Evolutionary conservation across 169 alveolate species (phyloP), one percentile per base, ranked within the genome.

Genomic region (Cryptosporidium canis): DNA sequence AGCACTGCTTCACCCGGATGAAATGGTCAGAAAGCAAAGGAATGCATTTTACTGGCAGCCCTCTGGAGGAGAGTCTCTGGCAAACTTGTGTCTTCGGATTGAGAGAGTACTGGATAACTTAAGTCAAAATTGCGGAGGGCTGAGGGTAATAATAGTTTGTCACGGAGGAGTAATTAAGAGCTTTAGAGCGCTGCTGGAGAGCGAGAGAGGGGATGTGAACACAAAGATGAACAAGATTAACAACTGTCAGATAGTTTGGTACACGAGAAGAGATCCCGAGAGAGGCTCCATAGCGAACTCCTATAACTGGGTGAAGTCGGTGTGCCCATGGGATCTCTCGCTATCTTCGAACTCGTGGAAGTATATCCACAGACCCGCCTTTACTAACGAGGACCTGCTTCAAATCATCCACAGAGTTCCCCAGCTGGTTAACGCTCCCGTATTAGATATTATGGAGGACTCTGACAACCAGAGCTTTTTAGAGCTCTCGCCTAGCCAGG

Each of bases 111-210:
- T 90, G 24, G 93, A 85, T 11, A 83, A 71, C 31, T 55, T 85
- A 39, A 65, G 92, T 70, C 91, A 83, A 18, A 83, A 83, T 56
- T 56, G 91, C 41, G 85, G 84, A 53, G 94, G 94, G 37, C 66
- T 91, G 29, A 56, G 93, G 48, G 94, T 91, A 21, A 91, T 91
- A 43, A 90, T 91, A 55, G 94, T 91, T 51, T 91, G 94, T 83
- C 94, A 91, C 51, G 94, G 94, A n/a, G 94, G 93, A 4, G 94
- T 91, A 18, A 91, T 91, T 27, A 91, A 91, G 83, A 67, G 92
- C 27, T 91, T 91, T 61, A 61, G 94, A 37, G 93, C 94, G 24
- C 35, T 91, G 70, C 72, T 91, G 45, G 94, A 91, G 68, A 64
- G 91, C 31, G 87, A 77, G 12, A 77, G 87, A 24, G 72, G 72